Evolutionary conservation across 2,329 filamentous ascomycete genomes (phyloP), one percentile per base, ranked within the genome.

Genomic region (Colletotrichum lentis): DNA sequence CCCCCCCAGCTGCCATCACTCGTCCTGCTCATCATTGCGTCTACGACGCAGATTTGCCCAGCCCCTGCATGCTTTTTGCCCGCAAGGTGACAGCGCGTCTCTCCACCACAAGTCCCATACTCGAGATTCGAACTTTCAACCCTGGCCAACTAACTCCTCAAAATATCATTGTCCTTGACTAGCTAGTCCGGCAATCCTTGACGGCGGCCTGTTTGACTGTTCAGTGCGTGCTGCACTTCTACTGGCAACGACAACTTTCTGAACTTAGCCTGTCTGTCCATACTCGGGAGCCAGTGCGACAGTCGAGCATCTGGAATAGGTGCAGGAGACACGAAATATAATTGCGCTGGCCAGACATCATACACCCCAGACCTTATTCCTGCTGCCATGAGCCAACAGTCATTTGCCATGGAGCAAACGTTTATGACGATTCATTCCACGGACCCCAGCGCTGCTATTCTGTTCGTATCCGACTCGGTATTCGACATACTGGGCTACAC

Each of bases 391-490:
- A 57, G 57, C 63, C 47, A 62, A 46, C 39, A 24, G 35, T 58
- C 52, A 22, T 69, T 71, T 75, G 77, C 76, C 71, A 92, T 93
- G 91, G 91, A 94, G 80, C 91, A 91, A 73, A 96, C 93, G 39
- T 96, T 96, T 81, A 96, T 96, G 81, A 94, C 92, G 73, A 96
- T 96, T 76, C 93, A 96, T 77, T 71, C 57, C 44, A 68, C 72
- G 94, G 92, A 94, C 78, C 84, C 95, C 69, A 90, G 95, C 76
- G 93, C 92, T 73, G 91, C 89, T 70, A 91, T 96, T 70, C 85
- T 94, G 70, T 96, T 94, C 79, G 91, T 89, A 22, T 96, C 93
- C 58, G 91, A 94, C 73, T 96, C 93, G 2, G 89, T 97, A 71
- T 83, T 88, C 73, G 92, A 96, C 73, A 93, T 96, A 70, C 86